Evolutionary conservation across 108 stramenopile species (phyloP), one percentile per base, ranked within the genome.

Genomic region (Mayamaea pseudoterrestris): DNA sequence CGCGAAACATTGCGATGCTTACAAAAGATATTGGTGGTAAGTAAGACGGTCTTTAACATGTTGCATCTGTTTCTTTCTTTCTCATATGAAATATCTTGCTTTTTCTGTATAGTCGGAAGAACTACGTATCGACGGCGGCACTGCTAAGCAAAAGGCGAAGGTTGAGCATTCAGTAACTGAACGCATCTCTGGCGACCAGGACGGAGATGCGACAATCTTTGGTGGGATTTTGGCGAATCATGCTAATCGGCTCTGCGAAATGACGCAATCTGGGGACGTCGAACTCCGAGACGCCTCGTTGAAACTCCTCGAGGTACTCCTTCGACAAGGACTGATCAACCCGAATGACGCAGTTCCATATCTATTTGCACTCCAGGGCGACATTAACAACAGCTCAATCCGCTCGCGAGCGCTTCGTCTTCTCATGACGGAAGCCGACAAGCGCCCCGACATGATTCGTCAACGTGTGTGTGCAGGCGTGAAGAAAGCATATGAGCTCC

Each of bases 271-370:
- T 30, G 61, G 53, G 31, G 66, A 93, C 32, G 63, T 52, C 25
- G 60, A 56, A 40, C 62, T 89, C 27, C 58, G 91, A 1, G 51
- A 60, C 29, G 77, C 73, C 17, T 64, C 76, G 2, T 48, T 89
- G 26, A 74, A 85, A 20, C 74, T 94, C 11, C 45, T 88, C 22
- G 87, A 83, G 4, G 68, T 79, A 41, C 68, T 94, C 1, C 65
- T 90, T 21, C 76, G 89, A 3, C 93, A 94, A 68, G 93, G 93
- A n/a, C 69, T 90, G 40, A 56, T 88, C 37, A 90, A 94, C 58
- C 93, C 93, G 6, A 88, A 81, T 55, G 82, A 85, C 47, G 69
- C 80, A 16, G 69, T 90, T 6, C 86, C 88, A 16, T 66, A 65
- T 42, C 60, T 94, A 30, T 68, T 94, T 30, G 93, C 83, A 6